Base-by-base conservation (phyloP, 139 green algal species). In the Chlorella sp. region DNA sequence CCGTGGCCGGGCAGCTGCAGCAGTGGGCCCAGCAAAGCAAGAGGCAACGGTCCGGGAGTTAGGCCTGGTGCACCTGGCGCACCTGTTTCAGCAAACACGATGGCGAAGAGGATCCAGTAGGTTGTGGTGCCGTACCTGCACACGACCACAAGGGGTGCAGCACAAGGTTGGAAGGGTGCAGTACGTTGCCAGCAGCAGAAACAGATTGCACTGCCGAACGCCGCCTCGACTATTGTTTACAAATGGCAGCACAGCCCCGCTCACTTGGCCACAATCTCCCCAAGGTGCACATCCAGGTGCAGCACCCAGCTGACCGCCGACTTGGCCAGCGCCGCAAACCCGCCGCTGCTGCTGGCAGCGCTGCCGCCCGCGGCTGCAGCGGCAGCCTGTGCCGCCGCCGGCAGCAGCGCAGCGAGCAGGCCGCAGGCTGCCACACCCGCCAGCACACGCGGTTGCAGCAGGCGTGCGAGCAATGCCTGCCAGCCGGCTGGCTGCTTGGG, bases 231-330 rank as follows among this genome's bases (percentile, higher is more conserved):
- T 51, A 51, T 51, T 51, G 44, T 16, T 51, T 51, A 6, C 44
- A 51, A 51, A 51, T 9, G 44, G 9, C 44, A 51, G 44, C 44
- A 51, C 7, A 9, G 44, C 44, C 9, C 44, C 51, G 9, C 51
- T 60, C 51, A 60, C 64, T 87, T 73, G 13, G 85, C 41, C 21
- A 97, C 94, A 70, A 98, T 91, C 9, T 88, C 83, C 5, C 83
- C 87, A 34, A 97, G 83, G 88, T 97, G 94, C 63, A 95, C 91
- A 90, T 98, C 95, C 41, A 98, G 81, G 85, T 98, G 96, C 44
- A 98, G 89, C 7, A 97, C 81, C 60, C 80, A 80, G 36, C 38
- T 64, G 12, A 86, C 55, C 26, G 81, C 81, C 7, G 67, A 69
- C 55, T 79, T 41, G 25, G 62, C 28, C 34, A 70, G 3, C 16